phyloP scores from a whole-genome alignment of 2,329 filamentous ascomycete species.

The Coniochaeta sp. region DNA sequence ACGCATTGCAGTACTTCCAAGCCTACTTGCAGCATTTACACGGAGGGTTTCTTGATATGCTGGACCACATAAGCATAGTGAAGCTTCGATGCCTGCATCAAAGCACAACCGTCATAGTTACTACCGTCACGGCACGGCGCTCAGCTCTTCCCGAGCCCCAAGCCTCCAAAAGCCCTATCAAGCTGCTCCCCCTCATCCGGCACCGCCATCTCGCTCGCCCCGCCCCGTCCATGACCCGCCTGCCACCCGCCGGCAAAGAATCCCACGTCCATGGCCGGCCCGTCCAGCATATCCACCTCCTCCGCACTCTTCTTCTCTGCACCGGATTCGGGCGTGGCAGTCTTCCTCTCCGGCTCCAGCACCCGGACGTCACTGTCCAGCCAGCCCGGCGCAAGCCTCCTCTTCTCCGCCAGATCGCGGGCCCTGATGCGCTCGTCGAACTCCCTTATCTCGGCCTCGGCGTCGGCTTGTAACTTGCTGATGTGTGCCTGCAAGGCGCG shows the following conservation, averaged over 20 bases:
- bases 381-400: slow-evolving; percentile 73
- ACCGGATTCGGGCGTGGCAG: slow-evolving; percentile 13
- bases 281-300: slow-evolving; percentile 17
- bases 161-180: slow-evolving; percentile 48
- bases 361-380: slow-evolving; percentile 65
- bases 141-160: slow-evolving; percentile 17
- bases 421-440: slow-evolving; percentile 62
- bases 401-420: slow-evolving; percentile 70
- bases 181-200: slow-evolving; percentile 46
- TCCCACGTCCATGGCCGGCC: slow-evolving; percentile 26
- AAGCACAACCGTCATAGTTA: neutral
- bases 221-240: slow-evolving; percentile 14
- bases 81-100: neutral
- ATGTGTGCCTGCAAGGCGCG: slow-evolving; percentile 71
- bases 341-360: slow-evolving; percentile 55
- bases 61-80: neutral
- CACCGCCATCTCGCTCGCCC: slow-evolving; percentile 28
- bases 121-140: neutral
- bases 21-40: too few relatives aligned
- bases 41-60: too few relatives aligned
- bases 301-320: slow-evolving; percentile 8
- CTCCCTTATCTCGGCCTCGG: slow-evolving; percentile 56
- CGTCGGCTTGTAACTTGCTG: slow-evolving; percentile 58
- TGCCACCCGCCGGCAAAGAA: slow-evolving; percentile 41
- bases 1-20: too few relatives aligned